A percentile compares a stretch with the other conserved stretches of the same genome.
These are phyloP conservation scores for Cladosporium sp. DNA, from an alignment of 2,329 filamentous ascomycete species.

Conservation along the genomic window DNA sequence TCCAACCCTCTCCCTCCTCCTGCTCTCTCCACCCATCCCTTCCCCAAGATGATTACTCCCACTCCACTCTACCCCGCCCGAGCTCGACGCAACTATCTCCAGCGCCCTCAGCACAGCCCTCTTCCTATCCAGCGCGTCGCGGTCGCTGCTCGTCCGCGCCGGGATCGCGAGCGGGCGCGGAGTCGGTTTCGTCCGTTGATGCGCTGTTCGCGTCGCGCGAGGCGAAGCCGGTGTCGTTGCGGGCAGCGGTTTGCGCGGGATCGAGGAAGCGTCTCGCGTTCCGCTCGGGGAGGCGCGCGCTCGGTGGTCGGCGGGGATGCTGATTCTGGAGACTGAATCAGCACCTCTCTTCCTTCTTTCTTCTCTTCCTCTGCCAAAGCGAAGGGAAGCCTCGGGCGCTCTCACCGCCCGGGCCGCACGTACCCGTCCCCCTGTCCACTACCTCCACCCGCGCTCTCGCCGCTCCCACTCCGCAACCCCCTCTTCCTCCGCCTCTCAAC, in stretches of 20 bases:
- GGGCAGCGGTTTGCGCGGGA: neutral
- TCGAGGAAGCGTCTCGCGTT: neutral
- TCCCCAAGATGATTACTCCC: neutral
- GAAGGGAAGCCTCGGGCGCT: neutral
- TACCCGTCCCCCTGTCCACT: conserved; percentile 29
- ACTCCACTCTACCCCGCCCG: neutral
- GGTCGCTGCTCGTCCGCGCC: neutral
- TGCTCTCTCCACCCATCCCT: neutral
- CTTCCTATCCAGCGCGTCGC: conserved; percentile 10
- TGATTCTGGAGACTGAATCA: conserved; percentile 10
- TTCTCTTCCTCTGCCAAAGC: neutral
- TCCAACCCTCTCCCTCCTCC: neutral
- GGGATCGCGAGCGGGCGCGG: neutral
- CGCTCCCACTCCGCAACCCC: too few species aligned
- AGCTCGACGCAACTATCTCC: conserved; percentile 14
- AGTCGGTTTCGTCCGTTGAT: neutral
- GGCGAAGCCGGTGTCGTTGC: neutral
- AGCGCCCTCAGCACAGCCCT: conserved; percentile 14
- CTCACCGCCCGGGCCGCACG: conserved; percentile 15
- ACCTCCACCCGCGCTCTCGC: too few species aligned
- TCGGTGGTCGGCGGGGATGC: neutral
- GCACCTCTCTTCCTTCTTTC: neutral
- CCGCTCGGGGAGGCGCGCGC: too few species aligned
- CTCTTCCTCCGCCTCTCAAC: conserved; percentile 17
- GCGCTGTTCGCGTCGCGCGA: neutral